A percentile compares a stretch with the other conserved stretches of the same genome.
These are phyloP conservation scores for Zygosaccharomyces bisporus DNA, from an alignment of 805 yeast genomes.

Conservation along the genomic window DNA sequence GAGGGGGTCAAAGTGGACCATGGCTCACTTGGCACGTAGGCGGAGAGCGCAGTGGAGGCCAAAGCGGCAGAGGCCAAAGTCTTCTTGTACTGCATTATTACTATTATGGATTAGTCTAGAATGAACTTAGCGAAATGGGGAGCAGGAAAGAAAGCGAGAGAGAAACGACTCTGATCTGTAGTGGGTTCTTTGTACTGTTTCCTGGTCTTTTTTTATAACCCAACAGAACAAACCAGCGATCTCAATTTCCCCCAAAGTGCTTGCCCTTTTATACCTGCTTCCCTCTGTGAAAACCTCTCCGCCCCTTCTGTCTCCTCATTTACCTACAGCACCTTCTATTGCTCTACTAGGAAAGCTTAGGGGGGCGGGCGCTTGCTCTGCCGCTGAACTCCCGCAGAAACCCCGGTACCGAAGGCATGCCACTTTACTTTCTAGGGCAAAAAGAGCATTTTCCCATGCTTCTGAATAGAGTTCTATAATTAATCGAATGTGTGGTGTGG, in stretches of 20 bases:
- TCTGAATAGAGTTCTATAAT: slow-evolving; percentile 6
- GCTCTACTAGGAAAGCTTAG: slow-evolving; percentile 5
- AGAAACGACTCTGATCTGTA: not conserved
- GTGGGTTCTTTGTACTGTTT: not conserved
- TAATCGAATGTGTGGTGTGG: slow-evolving; percentile 5
- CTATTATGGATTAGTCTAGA: not conserved
- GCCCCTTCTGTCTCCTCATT: slow-evolving; percentile 1
- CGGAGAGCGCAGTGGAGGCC: slow-evolving; percentile 51
- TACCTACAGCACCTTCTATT: not conserved
- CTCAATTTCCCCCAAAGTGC: not conserved
- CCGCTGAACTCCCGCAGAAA: slow-evolving; percentile 6
- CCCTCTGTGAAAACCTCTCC: not conserved
- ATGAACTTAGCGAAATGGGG: not conserved
- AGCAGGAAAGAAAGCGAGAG: not conserved
- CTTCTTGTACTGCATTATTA: slow-evolving; percentile 44
- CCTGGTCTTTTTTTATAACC: not conserved
- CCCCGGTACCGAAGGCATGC: not conserved
- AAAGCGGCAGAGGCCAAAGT: slow-evolving; percentile 42
- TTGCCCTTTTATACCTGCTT: not conserved
- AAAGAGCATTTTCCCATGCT: not conserved
- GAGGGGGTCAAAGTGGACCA: slow-evolving; percentile 72
- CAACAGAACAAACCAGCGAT: not conserved
- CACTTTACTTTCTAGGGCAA: slow-evolving; percentile 4
- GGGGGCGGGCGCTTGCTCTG: not conserved
- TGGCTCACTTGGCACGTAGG: slow-evolving; percentile 61